phyloP scores from a whole-genome alignment of 805 yeast species.

The Wickerhamomyces queroliae region DNA sequence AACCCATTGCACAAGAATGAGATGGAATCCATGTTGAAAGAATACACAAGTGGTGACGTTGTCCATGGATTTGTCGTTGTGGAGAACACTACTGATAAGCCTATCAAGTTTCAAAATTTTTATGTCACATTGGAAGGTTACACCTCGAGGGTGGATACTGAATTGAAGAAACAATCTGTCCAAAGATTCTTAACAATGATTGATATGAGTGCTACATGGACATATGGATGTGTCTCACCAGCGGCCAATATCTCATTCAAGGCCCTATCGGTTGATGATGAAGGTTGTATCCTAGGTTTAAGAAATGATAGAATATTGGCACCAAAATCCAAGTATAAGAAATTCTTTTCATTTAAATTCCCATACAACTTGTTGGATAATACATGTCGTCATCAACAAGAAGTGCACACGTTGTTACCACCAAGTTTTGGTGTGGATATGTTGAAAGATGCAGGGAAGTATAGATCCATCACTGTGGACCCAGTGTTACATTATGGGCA shows the following conservation, averaged over 20 bases:
- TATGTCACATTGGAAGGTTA: constrained; percentile 43
- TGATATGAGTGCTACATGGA: constrained; percentile 50
- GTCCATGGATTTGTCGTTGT: constrained; percentile 54
- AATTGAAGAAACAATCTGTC: constrained; percentile 27
- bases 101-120: constrained; percentile 58
- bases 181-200: constrained; percentile 55
- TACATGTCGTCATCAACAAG: constrained; percentile 41
- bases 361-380: constrained; percentile 50
- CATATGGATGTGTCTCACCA: constrained; percentile 46
- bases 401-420: constrained; percentile 31
- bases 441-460: constrained; percentile 24
- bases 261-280: constrained; percentile 39
- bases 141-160: constrained; percentile 25
- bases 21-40: constrained; percentile 35
- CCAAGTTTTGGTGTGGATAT: constrained; percentile 36
- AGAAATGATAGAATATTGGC: constrained; percentile 41
- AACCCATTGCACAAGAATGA: constrained; percentile 28
- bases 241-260: constrained; percentile 43
- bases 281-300: constrained; percentile 44
- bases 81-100: constrained; percentile 38
- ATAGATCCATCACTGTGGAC: constrained; percentile 25
- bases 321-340: constrained; percentile 47
- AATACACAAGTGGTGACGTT: constrained; percentile 63
- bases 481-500: constrained; percentile 44
- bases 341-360: constrained; percentile 52